Evolutionary conservation across 768 basidiomycete species (phyloP).

Genomic region (Trametes cubensis): DNA sequence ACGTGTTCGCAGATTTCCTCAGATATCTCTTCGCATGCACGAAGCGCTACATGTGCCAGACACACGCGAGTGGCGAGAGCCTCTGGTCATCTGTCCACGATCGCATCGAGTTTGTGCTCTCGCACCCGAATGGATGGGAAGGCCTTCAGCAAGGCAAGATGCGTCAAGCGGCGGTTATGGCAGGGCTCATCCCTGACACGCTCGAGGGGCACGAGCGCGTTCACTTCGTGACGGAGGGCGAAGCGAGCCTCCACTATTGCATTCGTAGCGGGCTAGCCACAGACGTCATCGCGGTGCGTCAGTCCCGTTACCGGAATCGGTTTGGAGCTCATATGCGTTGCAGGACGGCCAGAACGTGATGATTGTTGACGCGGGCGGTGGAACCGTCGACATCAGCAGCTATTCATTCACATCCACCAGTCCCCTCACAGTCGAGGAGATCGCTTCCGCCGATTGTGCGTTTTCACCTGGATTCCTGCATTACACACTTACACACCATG

Average conservation of each 20-base stretch:
- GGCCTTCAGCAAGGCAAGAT: conserved; percentile 60
- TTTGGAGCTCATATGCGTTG: neutral
- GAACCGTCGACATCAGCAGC: conserved; percentile 61
- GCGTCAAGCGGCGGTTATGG: conserved; percentile 54
- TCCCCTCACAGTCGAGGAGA: conserved; percentile 46
- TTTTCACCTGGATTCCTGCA: neutral
- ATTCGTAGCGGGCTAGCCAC: conserved; percentile 40
- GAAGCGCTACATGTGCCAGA: conserved; percentile 49
- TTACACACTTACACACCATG: neutral
- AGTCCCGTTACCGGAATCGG: neutral
- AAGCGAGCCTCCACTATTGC: conserved; percentile 55
- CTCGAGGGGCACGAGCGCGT: conserved; percentile 46
- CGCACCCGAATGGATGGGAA: conserved; percentile 71
- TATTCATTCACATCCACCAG: conserved; percentile 45
- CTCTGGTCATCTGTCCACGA: conserved; percentile 50
- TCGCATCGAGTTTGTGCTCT: conserved; percentile 53
- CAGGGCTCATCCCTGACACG: conserved; percentile 51
- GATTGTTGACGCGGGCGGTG: conserved; percentile 65
- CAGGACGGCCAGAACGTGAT: conserved; percentile 51
- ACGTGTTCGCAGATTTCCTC: conserved; percentile 53
- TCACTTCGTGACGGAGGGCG: conserved; percentile 60
- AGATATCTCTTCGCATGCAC: conserved; percentile 49
- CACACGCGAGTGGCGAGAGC: conserved; percentile 45
- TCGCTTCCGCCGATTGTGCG: conserved; percentile 44
- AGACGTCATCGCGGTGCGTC: conserved; percentile 33